Base-by-base conservation (phyloP, 2,329 filamentous ascomycete genomes). In the Paramyrothecium roridum region DNA sequence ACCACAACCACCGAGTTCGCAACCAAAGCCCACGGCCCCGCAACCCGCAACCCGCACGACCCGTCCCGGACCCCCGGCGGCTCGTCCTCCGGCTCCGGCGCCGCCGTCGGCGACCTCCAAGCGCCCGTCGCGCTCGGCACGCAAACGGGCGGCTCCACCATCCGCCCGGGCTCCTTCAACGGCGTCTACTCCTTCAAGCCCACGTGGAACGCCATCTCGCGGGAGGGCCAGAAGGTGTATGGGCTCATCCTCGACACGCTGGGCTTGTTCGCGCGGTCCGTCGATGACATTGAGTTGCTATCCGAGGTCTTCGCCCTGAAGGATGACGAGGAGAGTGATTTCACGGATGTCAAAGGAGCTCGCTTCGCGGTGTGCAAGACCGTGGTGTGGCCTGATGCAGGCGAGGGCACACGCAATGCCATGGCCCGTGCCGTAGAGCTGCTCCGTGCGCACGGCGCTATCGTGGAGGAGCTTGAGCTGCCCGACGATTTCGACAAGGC, bases 131-230 rank as follows among this genome's bases (percentile, higher is more conserved):
- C 73, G 0, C 70, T 90, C 0, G 87, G 85, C 1, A 87, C 86
- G 0, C 86, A 90, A 63, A 90, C 86, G 0, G 83, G 81, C 2
- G 87, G 87, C 0, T 86, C 82, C 56, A 82, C 76, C 0, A 82
- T 90, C 48, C 79, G 86, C 0, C 87, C 87, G 0, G 86, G 75
- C 0, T 84, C 84, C 0, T 90, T 82, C 70, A 87, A 83, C 57
- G 86, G 86, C 7, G 75, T 85, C 4, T 89, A 84, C 55, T 85
- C 77, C 0, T 73, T 88, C 54, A 89, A 89, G 64, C 85, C 86
- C 2, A 89, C 85, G 0, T 88, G 84, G 83, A 81, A 81, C 54
- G 70, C 82, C 0, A 79, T 89, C 34, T 84, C 80, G 0, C 75
- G 83, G 0, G 86, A 89, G 63, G 86, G 86, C 0, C 75, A 80